phyloP scores from a whole-genome alignment of 1,139 yeast species.

The Nakaseomyces sp. region DNA sequence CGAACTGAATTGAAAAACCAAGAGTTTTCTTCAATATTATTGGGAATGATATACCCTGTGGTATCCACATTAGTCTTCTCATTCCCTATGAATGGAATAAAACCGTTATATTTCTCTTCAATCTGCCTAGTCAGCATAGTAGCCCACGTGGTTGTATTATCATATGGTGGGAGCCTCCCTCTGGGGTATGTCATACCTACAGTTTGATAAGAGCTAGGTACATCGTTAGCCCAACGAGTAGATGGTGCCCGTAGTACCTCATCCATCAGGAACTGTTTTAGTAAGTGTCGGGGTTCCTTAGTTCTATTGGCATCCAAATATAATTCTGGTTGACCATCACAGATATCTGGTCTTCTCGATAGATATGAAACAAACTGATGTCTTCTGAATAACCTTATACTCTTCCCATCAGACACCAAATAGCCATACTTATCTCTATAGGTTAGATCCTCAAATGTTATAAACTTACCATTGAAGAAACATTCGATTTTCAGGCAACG shows the following conservation, averaged over 20 bases:
- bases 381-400: conserved; percentile 3
- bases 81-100: neutral
- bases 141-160: conserved; percentile 1
- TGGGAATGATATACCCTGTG: conserved; percentile 2
- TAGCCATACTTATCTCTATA: conserved; percentile 16
- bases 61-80: neutral
- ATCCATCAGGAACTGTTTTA: neutral
- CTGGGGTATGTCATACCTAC: conserved; percentile 3
- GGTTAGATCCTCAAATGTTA: conserved; percentile 17
- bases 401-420: conserved; percentile 10
- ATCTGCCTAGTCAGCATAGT: neutral
- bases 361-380: conserved; percentile 14
- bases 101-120: conserved; percentile 2
- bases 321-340: conserved; percentile 14
- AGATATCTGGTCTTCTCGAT: conserved; percentile 13
- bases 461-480: conserved; percentile 15
- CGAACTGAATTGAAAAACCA: conserved; percentile 3
- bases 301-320: conserved; percentile 2
- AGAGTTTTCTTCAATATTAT: neutral
- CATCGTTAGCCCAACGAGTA: conserved; percentile 2
- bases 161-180: conserved; percentile 1
- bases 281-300: neutral
- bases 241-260: neutral
- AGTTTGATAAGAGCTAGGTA: neutral
- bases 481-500: conserved; percentile 15